A percentile compares a stretch with the other conserved stretches of the same genome.
phyloP scores from a whole-genome alignment of 768 basidiomycete species.

The Mycena vitilis region DNA sequence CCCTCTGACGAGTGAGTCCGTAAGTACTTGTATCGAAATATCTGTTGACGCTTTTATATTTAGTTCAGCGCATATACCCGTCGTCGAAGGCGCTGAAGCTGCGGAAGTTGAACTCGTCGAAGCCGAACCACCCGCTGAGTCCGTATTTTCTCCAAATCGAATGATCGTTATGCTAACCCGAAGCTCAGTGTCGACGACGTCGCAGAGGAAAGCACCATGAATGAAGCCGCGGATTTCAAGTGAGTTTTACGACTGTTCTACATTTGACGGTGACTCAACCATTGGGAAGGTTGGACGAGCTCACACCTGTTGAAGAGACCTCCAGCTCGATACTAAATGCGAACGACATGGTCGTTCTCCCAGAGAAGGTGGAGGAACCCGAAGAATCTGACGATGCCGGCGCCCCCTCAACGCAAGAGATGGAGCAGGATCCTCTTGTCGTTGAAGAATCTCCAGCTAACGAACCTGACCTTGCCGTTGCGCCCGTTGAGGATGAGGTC shows the following conservation, averaged over 20 bases:
- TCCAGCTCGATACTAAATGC: conserved; percentile 4
- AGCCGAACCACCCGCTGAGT: conserved; percentile 3
- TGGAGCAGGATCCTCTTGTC: background rate
- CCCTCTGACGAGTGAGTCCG: no score
- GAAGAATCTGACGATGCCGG: background rate
- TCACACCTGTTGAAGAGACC: background rate
- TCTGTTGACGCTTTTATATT: no score
- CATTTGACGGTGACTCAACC: background rate
- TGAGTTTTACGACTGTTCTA: background rate
- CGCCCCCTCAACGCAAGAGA: background rate
- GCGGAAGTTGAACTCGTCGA: background rate
- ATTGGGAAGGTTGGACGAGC: background rate
- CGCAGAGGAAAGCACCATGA: background rate
- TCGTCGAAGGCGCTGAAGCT: conserved; percentile 2
- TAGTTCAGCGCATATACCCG: no score
- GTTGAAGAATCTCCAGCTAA: background rate
- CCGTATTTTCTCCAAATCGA: background rate
- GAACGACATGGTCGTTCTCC: background rate
- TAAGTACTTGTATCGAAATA: no score
- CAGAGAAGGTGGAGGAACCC: background rate
- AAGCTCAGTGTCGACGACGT: background rate
- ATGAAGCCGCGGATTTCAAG: conserved; percentile 1
- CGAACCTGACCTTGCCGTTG: background rate
- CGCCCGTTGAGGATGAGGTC: background rate
- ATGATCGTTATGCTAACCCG: background rate